Evolutionary conservation across 768 basidiomycete genomes (phyloP), one percentile per base, ranked within the genome.

Genomic region (Cyathus striatus): DNA sequence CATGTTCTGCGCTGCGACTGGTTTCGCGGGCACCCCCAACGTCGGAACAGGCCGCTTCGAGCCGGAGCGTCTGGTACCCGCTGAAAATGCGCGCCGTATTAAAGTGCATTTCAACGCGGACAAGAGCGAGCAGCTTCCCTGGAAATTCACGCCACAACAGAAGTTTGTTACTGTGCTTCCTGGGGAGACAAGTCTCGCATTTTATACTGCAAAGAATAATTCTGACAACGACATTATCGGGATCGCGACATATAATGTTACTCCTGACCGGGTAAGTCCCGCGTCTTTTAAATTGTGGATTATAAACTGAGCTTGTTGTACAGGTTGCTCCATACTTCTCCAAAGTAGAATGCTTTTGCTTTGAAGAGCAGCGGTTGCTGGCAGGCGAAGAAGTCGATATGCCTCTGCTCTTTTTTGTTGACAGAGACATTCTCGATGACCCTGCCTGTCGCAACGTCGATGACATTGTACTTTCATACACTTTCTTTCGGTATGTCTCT

Each of bases 321-420:
- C 56, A 97, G 95, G 78, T 98, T 51, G 96, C 96, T 6, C 93
- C 95, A 0, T 98, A 98, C 63, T 99, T 99, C 58, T 92, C 94
- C 40, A 99, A 99, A 68, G 92, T 99, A 10, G 96, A 99, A 62
- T 99, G 96, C 52, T 99, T 99, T 71, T 99, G 96, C 64, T 99
- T 99, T 52, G 96, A 99, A 61, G 96, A 99, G 60, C 96, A 99
- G 64, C 88, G 84, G 53, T 78, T 99, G 7, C 70, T 96, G 20
- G 93, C 94, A 0, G 85, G 86, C 22, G 96, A 99, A 66, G 93
- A 97, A 64, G 88, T 99, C 24, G 96, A 99, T 63, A 90, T 99
- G 78, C 96, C 96, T 2, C 75, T 99, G 16, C 77, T 99, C 43
- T 99, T 99, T 70, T 99, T 99, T 72, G 95, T 99, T 52, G 96